Base-by-base conservation (phyloP, 495 filamentous ascomycete genomes). In the Chlorociboria aeruginascens region DNA sequence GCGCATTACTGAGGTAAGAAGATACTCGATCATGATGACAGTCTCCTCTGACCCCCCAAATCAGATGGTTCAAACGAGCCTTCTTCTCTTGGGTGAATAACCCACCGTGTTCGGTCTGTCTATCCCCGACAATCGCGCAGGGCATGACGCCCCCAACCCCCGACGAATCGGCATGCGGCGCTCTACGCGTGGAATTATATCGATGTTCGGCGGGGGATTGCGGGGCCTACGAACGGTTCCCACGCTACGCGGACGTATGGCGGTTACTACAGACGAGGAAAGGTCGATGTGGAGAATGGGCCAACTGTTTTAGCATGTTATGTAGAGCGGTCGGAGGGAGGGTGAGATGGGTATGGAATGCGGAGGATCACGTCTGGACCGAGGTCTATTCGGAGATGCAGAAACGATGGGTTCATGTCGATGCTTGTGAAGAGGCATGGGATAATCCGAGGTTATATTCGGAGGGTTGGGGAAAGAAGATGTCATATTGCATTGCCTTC, bases 41-140 rank as follows among this genome's bases (percentile, higher is more conserved):
- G 43, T 31, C n/a, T 32, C 31, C 43, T 50, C 53, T 61, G 33
- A 56, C 45, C 51, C 46, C 45, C 51, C 46, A 31, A 33, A 31
- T 50, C 50, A 94, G 89, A 66, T 99, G 92, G 93, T 99, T 96
- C 70, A 90, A 87, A 66, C 74, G 83, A 41, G 78, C 81, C 8
- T 98, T 97, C 68, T 99, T 99, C 68, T 79, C 83, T 46, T 99
- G 87, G 77, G 85, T 99, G 56, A 93, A 95, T 67, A 96, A 97
- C 59, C 92, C 92, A 0, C 73, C 79, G 17, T 99, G 92, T 66
- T 74, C 82, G 8, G 66, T 69, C 17, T 99, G 92, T 61, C 65
- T 77, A 47, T 83, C 78, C 45, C 86, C 89, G n/a, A 97, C 92
- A 0, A 76, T 86, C 40, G 78, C 79, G 4, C 75, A 79, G 45